These are phyloP conservation scores for Cryoendolithus antarcticus DNA, from an alignment of 2,329 filamentous ascomycete genomes.

Conservation along the genomic window DNA sequence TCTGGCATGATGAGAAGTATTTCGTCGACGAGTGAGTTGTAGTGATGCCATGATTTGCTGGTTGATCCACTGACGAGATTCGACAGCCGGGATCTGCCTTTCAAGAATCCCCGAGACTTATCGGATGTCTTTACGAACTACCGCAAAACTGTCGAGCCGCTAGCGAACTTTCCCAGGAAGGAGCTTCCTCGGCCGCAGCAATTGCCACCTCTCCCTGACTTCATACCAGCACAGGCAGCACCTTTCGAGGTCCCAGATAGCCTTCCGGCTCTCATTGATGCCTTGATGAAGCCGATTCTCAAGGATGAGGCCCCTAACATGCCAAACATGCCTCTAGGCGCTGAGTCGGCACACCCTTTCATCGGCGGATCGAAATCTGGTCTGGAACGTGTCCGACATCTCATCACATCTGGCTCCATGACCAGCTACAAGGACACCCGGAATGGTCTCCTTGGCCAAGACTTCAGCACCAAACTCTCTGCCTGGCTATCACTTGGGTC, in stretches of 20 bases:
- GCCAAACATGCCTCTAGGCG: conserved; percentile 41
- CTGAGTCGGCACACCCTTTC: conserved; percentile 53
- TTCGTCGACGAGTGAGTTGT: conserved; percentile 61
- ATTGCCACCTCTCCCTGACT: conserved; percentile 47
- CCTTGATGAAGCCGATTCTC: conserved; percentile 47
- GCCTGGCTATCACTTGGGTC: conserved; percentile 61
- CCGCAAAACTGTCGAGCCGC: conserved; percentile 59
- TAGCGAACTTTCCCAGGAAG: conserved; percentile 51
- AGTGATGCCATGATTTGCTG: no score
- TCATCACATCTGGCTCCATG: conserved; percentile 50
- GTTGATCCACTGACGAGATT: neutral
- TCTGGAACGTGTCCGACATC: conserved; percentile 44
- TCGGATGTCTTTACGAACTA: conserved; percentile 67
- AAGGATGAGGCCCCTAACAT: conserved; percentile 37
- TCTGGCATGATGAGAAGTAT: conserved; percentile 67
- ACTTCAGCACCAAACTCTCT: conserved; percentile 67
- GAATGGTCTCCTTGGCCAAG: conserved; percentile 56
- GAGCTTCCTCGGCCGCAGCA: conserved; percentile 41
- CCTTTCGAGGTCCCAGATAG: conserved; percentile 53
- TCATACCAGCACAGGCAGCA: conserved; percentile 44
- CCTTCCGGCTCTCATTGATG: conserved; percentile 40
- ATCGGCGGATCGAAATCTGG: conserved; percentile 53
- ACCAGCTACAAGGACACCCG: conserved; percentile 56
- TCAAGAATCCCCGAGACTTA: conserved; percentile 45
- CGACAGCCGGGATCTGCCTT: conserved; percentile 51